Conservation (phyloP, 352 stramenopile genomes). For the Peronosclerospora sorghi region DNA sequence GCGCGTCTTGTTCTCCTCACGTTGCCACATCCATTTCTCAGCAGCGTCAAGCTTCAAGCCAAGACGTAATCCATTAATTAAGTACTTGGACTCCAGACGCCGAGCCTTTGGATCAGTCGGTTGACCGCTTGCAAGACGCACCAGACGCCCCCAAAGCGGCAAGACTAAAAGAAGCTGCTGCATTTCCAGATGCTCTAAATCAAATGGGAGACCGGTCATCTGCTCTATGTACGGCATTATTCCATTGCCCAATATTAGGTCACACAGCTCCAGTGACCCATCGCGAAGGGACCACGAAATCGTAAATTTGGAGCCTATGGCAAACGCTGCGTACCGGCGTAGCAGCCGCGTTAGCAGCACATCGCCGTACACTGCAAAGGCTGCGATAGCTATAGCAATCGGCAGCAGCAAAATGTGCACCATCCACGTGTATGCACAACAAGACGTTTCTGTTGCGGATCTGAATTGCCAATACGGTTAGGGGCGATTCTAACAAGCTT, state of each 20-base stretch:
- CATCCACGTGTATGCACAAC: slow-evolving; percentile 11
- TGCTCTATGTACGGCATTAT: slow-evolving; percentile 46
- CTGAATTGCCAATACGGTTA: not conserved
- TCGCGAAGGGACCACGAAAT: slow-evolving; percentile 54
- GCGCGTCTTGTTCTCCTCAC: slow-evolving; percentile 49
- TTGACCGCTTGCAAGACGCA: slow-evolving; percentile 8
- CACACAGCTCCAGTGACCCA: slow-evolving; percentile 46
- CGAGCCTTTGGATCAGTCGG: slow-evolving; percentile 2
- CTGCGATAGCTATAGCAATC: slow-evolving; percentile 12
- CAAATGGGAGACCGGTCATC: slow-evolving; percentile 44
- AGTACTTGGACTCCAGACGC: slow-evolving; percentile 34
- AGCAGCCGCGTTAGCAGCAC: slow-evolving; percentile 44
- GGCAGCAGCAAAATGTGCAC: slow-evolving; percentile 29
- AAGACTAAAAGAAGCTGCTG: slow-evolving; percentile 39
- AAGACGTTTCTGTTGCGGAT: not conserved
- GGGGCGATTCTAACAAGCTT: not conserved
- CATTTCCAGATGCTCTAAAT: slow-evolving; percentile 52
- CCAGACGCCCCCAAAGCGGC: slow-evolving; percentile 33
- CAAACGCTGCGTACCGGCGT: slow-evolving; percentile 27
- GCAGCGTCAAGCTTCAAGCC: slow-evolving; percentile 45
- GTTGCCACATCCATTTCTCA: slow-evolving; percentile 70
- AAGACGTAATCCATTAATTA: slow-evolving; percentile 44
- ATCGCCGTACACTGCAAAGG: slow-evolving; percentile 43
- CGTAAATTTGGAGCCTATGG: slow-evolving; percentile 44
- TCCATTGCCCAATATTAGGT: slow-evolving; percentile 33